Percentiles rank a stretch among this genome's conserved stretches.
Evolutionary conservation across 2,329 filamentous ascomycete genomes (phyloP).

Genomic region (Talaromyces sp.): DNA sequence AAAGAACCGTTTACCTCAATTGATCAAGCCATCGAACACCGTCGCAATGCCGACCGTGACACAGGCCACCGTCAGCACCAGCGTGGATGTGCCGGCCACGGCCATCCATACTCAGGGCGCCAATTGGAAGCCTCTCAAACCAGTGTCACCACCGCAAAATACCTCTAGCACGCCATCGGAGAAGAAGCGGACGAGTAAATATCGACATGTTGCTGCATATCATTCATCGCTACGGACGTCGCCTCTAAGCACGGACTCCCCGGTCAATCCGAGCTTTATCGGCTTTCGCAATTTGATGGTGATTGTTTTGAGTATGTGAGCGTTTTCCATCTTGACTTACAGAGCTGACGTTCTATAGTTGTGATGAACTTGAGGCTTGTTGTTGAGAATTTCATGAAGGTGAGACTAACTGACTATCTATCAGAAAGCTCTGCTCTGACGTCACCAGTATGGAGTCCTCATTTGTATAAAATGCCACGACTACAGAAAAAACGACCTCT

Average conservation of each 20-base stretch:
- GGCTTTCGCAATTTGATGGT: slow-evolving; percentile 97
- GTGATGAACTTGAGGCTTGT: slow-evolving; percentile 91
- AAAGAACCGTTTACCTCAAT: neutral
- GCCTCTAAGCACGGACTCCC: slow-evolving; percentile 80
- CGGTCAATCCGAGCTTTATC: slow-evolving; percentile 74
- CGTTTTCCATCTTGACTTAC: slow-evolving; percentile 9
- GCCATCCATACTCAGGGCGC: neutral
- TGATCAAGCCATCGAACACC: neutral
- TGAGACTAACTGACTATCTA: slow-evolving; percentile 35
- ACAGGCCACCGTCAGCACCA: slow-evolving; percentile 30
- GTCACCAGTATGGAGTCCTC: slow-evolving; percentile 78
- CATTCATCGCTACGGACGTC: slow-evolving; percentile 72
- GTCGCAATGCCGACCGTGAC: slow-evolving; percentile 35
- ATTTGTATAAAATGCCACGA: slow-evolving; percentile 91
- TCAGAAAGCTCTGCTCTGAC: neutral
- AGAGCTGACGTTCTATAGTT: slow-evolving; percentile 53
- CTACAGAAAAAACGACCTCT: slow-evolving; percentile 73
- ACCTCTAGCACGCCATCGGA: slow-evolving; percentile 11
- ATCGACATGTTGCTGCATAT: slow-evolving; percentile 87
- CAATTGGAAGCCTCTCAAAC: neutral
- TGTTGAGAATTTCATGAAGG: slow-evolving; percentile 96
- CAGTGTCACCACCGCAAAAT: slow-evolving; percentile 19
- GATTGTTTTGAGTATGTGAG: slow-evolving; percentile 69
- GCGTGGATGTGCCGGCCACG: slow-evolving; percentile 27
- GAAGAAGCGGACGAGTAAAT: slow-evolving; percentile 60